These are phyloP conservation scores for Penicillium janthinellum DNA, from an alignment of 2,329 filamentous ascomycete species.

Conservation along the genomic window DNA sequence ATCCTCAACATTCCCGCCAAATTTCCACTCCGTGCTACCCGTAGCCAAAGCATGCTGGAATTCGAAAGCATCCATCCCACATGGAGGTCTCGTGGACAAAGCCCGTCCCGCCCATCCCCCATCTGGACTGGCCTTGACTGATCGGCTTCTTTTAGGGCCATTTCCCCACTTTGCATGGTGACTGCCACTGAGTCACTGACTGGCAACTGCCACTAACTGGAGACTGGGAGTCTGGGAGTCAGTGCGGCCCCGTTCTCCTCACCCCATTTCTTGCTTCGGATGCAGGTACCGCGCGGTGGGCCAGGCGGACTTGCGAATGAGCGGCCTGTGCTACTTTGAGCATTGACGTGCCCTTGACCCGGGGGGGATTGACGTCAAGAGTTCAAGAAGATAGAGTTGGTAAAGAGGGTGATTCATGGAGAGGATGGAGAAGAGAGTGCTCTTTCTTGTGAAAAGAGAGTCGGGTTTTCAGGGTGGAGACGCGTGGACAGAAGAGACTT, in stretches of 20 bases:
- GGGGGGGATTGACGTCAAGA: slow-evolving; percentile 1
- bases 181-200: neutral
- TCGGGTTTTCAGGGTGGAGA: neutral
- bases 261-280: slow-evolving; percentile 12
- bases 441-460: neutral
- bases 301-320: neutral
- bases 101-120: slow-evolving; percentile 2
- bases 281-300: slow-evolving; percentile 25
- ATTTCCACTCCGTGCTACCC: neutral
- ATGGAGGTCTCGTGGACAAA: slow-evolving; percentile 29
- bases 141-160: neutral
- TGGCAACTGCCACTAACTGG: too few relatives aligned
- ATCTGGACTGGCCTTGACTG: neutral
- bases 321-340: slow-evolving; percentile 5
- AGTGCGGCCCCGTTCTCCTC: slow-evolving; percentile 4
- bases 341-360: neutral
- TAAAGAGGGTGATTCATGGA: neutral
- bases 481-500: neutral
- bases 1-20: neutral
- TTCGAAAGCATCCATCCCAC: slow-evolving; percentile 8
- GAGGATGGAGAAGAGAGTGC: neutral
- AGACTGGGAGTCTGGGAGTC: neutral
- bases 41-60: neutral
- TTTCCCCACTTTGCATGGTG: slow-evolving; percentile 6
- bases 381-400: neutral